These are phyloP conservation scores for Aspergillus quadrilineatus DNA, from an alignment of 2,329 filamentous ascomycete species.

Conservation along the genomic window DNA sequence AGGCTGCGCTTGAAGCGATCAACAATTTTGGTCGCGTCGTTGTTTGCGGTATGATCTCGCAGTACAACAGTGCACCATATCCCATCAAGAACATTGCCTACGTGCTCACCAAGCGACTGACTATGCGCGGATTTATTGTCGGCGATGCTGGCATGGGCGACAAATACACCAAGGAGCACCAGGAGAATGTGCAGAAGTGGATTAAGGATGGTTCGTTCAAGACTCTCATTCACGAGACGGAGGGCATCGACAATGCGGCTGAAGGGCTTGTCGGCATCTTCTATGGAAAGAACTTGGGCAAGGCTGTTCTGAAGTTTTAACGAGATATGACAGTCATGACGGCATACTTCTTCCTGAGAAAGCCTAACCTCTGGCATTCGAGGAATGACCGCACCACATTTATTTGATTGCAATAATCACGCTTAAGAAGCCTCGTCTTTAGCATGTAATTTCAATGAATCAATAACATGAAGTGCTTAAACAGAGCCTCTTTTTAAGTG, in stretches of 20 bases:
- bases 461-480: no score
- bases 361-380: constrained; percentile 4
- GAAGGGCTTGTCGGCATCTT: constrained; percentile 75
- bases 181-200: constrained; percentile 74
- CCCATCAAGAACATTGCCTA: constrained; percentile 65
- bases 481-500: neutral
- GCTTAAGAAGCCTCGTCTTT: no score
- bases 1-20: constrained; percentile 64
- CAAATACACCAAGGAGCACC: constrained; percentile 67
- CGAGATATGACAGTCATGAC: constrained; percentile 20
- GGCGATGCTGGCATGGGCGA: constrained; percentile 63
- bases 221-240: constrained; percentile 65
- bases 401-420: no score
- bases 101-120: constrained; percentile 66
- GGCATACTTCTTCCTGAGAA: neutral
- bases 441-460: no score
- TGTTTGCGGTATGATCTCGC: constrained; percentile 67
- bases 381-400: neutral
- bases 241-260: constrained; percentile 74
- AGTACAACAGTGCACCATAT: constrained; percentile 72
- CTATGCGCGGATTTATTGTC: constrained; percentile 74
- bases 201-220: constrained; percentile 73
- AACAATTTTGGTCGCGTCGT: constrained; percentile 67
- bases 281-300: constrained; percentile 78
- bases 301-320: constrained; percentile 72